These are phyloP conservation scores for Ogataea haglerorum DNA, from an alignment of 805 yeast species.

Conservation along the genomic window DNA sequence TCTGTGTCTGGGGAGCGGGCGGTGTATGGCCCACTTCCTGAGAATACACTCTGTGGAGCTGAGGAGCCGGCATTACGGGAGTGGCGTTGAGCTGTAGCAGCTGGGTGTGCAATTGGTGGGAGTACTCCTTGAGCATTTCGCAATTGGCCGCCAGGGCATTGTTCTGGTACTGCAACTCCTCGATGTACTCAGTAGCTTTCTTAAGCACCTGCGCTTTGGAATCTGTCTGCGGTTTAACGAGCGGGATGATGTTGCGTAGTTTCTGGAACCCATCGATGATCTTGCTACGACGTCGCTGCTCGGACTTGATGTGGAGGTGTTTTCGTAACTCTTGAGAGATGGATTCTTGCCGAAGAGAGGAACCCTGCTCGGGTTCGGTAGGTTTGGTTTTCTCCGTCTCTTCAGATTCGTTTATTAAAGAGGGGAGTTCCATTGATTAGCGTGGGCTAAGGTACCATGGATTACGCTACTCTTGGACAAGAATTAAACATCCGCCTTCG, in stretches of 20 bases:
- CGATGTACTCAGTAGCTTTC: constrained; percentile 42
- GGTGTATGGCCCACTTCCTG: constrained; percentile 1
- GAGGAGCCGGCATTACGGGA: constrained; percentile 14
- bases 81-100: constrained; percentile 11
- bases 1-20: constrained; percentile 3
- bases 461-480: background rate
- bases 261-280: constrained; percentile 45
- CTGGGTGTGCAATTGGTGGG: constrained; percentile 20
- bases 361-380: background rate
- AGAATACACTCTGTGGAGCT: constrained; percentile 4
- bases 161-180: constrained; percentile 33
- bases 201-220: constrained; percentile 44
- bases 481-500: background rate
- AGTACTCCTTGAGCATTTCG: constrained; percentile 22
- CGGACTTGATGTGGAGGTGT: constrained; percentile 43
- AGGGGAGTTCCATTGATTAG: constrained; percentile 13
- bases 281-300: constrained; percentile 43
- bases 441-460: background rate
- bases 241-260: constrained; percentile 38
- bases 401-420: constrained; percentile 11
- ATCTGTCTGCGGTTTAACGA: constrained; percentile 39
- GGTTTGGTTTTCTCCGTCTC: background rate
- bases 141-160: constrained; percentile 19
- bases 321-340: constrained; percentile 22
- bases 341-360: constrained; percentile 9